phyloP scores from a whole-genome alignment of 768 basidiomycete species.

The Cantharellus anzutake region DNA sequence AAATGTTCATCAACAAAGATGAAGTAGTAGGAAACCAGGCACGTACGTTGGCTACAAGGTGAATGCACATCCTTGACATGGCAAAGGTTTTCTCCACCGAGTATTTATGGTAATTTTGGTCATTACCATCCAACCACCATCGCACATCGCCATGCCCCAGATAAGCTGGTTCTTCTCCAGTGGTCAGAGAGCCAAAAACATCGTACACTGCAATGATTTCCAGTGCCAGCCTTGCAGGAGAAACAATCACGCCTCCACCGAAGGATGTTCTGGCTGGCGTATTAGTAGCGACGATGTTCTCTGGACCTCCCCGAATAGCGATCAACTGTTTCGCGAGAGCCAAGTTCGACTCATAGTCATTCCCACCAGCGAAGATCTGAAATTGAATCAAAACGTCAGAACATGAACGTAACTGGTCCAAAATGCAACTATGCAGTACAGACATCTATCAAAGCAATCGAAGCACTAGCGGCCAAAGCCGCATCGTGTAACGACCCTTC shows the following conservation, averaged over 20 bases:
- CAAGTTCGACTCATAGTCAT: slow-evolving; percentile 22
- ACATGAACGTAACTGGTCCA: not conserved
- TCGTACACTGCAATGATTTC: slow-evolving; percentile 28
- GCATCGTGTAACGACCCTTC: slow-evolving; percentile 17
- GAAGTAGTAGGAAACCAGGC: not conserved
- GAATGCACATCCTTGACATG: slow-evolving; percentile 17
- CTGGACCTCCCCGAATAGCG: slow-evolving; percentile 25
- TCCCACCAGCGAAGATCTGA: slow-evolving; percentile 26
- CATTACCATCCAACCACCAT: slow-evolving; percentile 23
- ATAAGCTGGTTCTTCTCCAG: slow-evolving; percentile 19
- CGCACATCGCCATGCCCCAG: slow-evolving; percentile 18
- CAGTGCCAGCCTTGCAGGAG: slow-evolving; percentile 20
- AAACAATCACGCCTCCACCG: slow-evolving; percentile 15
- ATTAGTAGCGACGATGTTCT: slow-evolving; percentile 17
- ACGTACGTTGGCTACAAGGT: slow-evolving; percentile 15
- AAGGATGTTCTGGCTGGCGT: slow-evolving; percentile 9
- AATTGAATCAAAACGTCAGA: slow-evolving; percentile 7
- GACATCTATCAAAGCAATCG: slow-evolving; percentile 22
- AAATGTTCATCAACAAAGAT: not conserved
- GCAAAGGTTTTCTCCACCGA: slow-evolving; percentile 30
- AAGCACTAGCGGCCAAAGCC: slow-evolving; percentile 15
- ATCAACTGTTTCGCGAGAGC: slow-evolving; percentile 22
- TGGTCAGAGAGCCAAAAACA: slow-evolving; percentile 23
- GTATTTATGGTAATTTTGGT: slow-evolving; percentile 20
- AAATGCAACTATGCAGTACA: not conserved